A percentile compares a stretch with the other conserved stretches of the same genome.
Evolutionary conservation across 176 grass and related monocot species (phyloP).

Genomic region (Ananas comosus): DNA sequence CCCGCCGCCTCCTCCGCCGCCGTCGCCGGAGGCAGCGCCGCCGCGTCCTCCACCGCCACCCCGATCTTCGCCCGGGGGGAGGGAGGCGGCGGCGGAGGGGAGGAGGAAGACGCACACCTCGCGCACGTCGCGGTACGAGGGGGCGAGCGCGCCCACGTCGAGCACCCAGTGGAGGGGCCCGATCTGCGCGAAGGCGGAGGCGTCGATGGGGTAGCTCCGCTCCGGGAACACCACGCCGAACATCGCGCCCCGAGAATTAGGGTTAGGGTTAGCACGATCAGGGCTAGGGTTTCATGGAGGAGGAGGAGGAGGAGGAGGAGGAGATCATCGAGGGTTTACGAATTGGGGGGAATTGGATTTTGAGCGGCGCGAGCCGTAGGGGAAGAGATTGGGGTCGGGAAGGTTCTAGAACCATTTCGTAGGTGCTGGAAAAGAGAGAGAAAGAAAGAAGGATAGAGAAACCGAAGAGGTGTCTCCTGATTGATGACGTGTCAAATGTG

Average conservation of each 20-base stretch:
- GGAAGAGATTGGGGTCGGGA: no score
- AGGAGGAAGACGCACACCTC: conserved; percentile 64
- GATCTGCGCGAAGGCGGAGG: conserved; percentile 58
- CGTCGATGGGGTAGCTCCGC: conserved; percentile 71
- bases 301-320: neutral
- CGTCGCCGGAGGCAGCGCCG: conserved; percentile 40
- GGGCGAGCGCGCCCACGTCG: conserved; percentile 44
- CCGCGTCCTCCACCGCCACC: conserved; percentile 62
- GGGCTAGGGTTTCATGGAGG: conserved; percentile 5
- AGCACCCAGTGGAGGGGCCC: conserved; percentile 75
- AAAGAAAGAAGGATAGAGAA: no score
- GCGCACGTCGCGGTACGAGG: conserved; percentile 31
- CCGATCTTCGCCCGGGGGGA: conserved; percentile 83
- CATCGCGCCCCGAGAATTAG: conserved; percentile 27
- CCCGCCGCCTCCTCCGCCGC: conserved; percentile 40
- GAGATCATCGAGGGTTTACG: no score
- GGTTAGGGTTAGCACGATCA: neutral
- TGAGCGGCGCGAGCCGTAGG: no score
- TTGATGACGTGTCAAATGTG: no score
- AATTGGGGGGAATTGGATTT: no score
- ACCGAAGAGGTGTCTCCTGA: no score
- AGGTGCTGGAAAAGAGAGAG: no score
- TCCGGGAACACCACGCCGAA: conserved; percentile 87
- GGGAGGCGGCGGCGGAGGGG: conserved; percentile 39
- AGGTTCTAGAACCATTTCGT: no score